Evolutionary conservation across 331 rosid species (phyloP).

Genomic region (Prunus yedoensis): DNA sequence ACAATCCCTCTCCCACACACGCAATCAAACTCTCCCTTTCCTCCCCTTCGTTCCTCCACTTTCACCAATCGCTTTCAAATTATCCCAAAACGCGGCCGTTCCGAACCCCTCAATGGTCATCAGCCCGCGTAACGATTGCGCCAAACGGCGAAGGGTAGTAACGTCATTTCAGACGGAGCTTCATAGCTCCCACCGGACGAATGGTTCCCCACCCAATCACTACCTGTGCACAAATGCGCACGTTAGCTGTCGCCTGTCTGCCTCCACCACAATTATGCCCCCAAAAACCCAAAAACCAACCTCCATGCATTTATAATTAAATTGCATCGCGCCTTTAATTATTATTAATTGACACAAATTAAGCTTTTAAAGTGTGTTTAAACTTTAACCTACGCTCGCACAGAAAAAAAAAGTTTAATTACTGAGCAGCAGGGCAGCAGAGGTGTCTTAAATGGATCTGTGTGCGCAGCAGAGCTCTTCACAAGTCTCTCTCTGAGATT

Average conservation of each 20-base stretch:
- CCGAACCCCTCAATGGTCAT: neutral
- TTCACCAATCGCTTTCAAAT: slow-evolving; percentile 20
- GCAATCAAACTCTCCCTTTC: no score
- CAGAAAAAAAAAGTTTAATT: neutral
- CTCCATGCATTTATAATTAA: slow-evolving; percentile 13
- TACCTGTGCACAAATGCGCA: slow-evolving; percentile 59
- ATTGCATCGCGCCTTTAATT: neutral
- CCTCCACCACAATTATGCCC: slow-evolving; percentile 13
- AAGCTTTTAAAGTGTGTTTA: slow-evolving; percentile 9
- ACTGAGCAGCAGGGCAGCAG: slow-evolving; percentile 15
- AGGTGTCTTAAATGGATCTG: slow-evolving; percentile 55
- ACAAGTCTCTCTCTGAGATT: slow-evolving; percentile 5
- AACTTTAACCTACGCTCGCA: slow-evolving; percentile 25
- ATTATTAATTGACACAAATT: neutral
- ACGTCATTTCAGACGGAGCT: slow-evolving; percentile 6
- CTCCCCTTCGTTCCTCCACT: neutral
- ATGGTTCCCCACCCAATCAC: slow-evolving; percentile 58
- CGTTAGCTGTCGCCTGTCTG: slow-evolving; percentile 57
- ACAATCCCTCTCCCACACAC: neutral
- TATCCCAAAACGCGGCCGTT: slow-evolving; percentile 9
- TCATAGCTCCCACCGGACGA: slow-evolving; percentile 46
- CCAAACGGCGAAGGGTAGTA: slow-evolving; percentile 3
- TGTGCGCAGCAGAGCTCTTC: slow-evolving; percentile 30
- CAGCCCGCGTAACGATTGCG: neutral
- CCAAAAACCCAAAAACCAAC: slow-evolving; percentile 22